Evolutionary conservation across 2,329 filamentous ascomycete species (phyloP), one percentile per base, ranked within the genome.

Genomic region (Onygenales sp.): DNA sequence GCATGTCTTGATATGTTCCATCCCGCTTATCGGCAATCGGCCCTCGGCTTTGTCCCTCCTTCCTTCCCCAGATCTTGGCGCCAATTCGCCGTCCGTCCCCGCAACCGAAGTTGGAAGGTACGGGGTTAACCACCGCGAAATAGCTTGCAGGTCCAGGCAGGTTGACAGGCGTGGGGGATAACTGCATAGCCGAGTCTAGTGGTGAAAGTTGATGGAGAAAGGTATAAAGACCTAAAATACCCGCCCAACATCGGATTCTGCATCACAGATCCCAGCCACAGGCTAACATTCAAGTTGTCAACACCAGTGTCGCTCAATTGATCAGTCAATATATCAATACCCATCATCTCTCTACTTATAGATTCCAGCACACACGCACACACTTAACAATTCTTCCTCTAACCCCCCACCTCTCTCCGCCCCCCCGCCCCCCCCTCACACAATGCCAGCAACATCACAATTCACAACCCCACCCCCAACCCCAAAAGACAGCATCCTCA

Each of bases 401-500:
- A 40, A 14, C 37, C 43, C 4, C 21, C 43, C 21, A 3, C 11
- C n/a, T n/a, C 4, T 11, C 37, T 27, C 21, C 1, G 17, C 21
- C 21, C 21, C 1, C 21, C 21, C n/a, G n/a, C n/a, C 21, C 3
- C 21, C 1, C 21, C 21, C 3, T 27, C 33, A 42, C 42, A 36
- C 10, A 51, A 57, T 39, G 17, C 44, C 47, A 9, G 21, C 49
- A 55, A 56, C 54, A 61, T 10, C 63, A 14, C 43, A 49, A 2
- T 68, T 70, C 56, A 56, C 54, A 49, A 65, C 53, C 49, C 59
- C 62, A 42, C 68, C 65, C 10, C 67, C 70, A 42, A 54, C 56
- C 34, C 63, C 64, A 2, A 57, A 67, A 56, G 57, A 65, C 57
- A 63, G 63, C 50, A 58, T 61, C 47, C 63, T 74, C 56, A 61